These are phyloP conservation scores for Fraxinus cuspidata DNA, from an alignment of 257 asterid species.

Conservation along the genomic window DNA sequence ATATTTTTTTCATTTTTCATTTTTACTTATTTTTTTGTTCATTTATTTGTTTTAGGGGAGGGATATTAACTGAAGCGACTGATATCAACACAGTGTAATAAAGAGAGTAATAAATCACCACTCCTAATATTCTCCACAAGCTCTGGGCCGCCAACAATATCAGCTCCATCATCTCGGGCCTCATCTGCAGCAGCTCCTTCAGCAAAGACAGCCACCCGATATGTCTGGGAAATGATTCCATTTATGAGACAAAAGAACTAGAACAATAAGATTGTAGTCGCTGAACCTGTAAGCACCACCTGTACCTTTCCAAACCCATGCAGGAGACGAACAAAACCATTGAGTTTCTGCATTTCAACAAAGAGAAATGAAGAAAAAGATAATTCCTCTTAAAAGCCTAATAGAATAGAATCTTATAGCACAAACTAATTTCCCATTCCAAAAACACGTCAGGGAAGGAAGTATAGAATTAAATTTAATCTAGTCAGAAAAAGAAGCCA, in stretches of 20 bases:
- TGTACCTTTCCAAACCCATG: slow-evolving; percentile 93
- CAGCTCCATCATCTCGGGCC: slow-evolving; percentile 94
- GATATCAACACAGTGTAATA: slow-evolving; percentile 9
- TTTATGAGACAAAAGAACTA: slow-evolving; percentile 31
- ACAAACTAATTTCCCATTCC: neutral
- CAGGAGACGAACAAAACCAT: slow-evolving; percentile 77
- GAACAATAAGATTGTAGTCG: slow-evolving; percentile 15
- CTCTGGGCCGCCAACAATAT: slow-evolving; percentile 87
- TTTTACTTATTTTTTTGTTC: neutral
- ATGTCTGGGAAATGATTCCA: slow-evolving; percentile 49
- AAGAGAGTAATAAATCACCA: slow-evolving; percentile 45
- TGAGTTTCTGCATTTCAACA: slow-evolving; percentile 71
- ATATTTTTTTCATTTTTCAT: too few species aligned
- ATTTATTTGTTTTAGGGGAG: too few species aligned
- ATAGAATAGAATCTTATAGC: neutral
- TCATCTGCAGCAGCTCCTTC: slow-evolving; percentile 98
- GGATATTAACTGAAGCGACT: too few species aligned
- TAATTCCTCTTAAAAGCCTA: neutral
- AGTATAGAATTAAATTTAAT: neutral
- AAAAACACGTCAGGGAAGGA: slow-evolving; percentile 6
- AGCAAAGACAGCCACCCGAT: slow-evolving; percentile 87
- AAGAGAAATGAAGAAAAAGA: slow-evolving; percentile 13
- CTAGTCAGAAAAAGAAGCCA: neutral
- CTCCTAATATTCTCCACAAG: slow-evolving; percentile 68
- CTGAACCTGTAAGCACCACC: slow-evolving; percentile 10